Conservation (phyloP, 2,329 filamentous ascomycete species). For the Diaporthe sp. region DNA sequence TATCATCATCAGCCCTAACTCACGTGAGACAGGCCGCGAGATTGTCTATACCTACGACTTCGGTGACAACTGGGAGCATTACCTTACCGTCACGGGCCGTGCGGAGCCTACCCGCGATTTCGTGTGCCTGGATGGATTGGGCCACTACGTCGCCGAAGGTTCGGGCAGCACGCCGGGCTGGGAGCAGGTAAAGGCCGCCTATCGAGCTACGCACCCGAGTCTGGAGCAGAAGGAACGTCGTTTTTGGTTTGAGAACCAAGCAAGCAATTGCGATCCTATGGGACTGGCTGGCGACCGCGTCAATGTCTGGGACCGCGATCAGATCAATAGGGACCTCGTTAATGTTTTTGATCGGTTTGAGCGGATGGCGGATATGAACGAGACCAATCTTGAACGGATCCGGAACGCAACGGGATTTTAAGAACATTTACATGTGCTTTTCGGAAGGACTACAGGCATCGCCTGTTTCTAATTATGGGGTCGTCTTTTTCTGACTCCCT, state of each 20-base stretch:
- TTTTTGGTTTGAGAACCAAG: slow-evolving; percentile 42
- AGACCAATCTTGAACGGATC: too few relatives aligned
- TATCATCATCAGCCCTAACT: too few relatives aligned
- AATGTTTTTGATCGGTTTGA: too few relatives aligned
- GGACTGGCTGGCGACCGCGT: slow-evolving; percentile 39
- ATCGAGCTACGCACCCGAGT: slow-evolving; percentile 39
- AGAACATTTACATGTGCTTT: too few relatives aligned
- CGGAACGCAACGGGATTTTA: too few relatives aligned
- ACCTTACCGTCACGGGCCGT: slow-evolving; percentile 35
- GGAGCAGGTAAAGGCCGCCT: slow-evolving; percentile 45
- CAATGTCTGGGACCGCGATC: slow-evolving; percentile 35
- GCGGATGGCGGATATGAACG: too few relatives aligned
- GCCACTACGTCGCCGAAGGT: slow-evolving; percentile 45
- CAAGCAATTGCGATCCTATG: slow-evolving; percentile 39
- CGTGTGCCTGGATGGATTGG: background rate
- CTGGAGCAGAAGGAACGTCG: slow-evolving; percentile 41
- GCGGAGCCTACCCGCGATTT: background rate
- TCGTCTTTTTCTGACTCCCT: too few relatives aligned
- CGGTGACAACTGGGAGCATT: slow-evolving; percentile 39
- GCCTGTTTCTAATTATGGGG: too few relatives aligned
- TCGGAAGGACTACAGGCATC: too few relatives aligned
- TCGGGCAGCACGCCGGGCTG: slow-evolving; percentile 42
- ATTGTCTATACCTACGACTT: slow-evolving; percentile 40
- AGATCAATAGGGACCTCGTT: too few relatives aligned
- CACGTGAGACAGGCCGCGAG: too few relatives aligned